phyloP scores from a whole-genome alignment of 495 filamentous ascomycete species.

The Penicillium simplicissimum region DNA sequence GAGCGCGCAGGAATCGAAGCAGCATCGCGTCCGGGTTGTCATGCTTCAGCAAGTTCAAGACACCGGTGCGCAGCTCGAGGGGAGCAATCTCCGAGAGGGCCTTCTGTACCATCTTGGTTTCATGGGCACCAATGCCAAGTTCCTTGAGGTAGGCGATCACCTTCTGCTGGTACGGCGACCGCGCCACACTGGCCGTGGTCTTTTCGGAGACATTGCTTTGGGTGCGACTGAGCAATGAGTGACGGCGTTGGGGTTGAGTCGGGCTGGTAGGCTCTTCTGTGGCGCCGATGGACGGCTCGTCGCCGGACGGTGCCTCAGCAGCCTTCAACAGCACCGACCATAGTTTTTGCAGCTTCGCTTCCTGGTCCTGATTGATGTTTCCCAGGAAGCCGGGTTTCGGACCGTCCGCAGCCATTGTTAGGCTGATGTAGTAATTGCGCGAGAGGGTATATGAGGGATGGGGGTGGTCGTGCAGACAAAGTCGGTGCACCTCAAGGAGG shows the following conservation, averaged over 20 bases:
- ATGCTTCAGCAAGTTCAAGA: constrained; percentile 87
- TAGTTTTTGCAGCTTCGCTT: constrained; percentile 77
- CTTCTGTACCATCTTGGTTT: constrained; percentile 35
- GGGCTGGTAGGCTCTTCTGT: constrained; percentile 19
- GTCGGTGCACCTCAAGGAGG: neutral
- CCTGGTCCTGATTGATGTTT: constrained; percentile 79
- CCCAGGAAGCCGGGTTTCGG: constrained; percentile 71
- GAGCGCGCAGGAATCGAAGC: constrained; percentile 85
- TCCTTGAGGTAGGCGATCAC: constrained; percentile 27
- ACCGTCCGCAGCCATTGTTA: constrained; percentile 23
- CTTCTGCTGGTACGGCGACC: constrained; percentile 21
- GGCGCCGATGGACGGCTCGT: constrained; percentile 11
- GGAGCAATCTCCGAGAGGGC: constrained; percentile 51
- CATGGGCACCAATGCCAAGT: constrained; percentile 26
- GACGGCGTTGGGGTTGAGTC: constrained; percentile 26
- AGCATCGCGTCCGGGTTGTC: constrained; percentile 88
- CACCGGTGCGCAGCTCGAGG: constrained; percentile 68
- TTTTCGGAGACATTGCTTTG: constrained; percentile 31
- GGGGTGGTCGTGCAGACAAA: neutral
- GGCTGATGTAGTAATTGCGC: neutral
- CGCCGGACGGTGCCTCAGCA: constrained; percentile 52
- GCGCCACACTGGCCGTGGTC: constrained; percentile 15
- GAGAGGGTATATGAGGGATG: neutral
- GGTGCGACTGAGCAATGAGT: constrained; percentile 28
- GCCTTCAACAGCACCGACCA: constrained; percentile 76